Evolutionary conservation across 345 rosid genomes (phyloP).

Genomic region (Aquilaria malaccensis): DNA sequence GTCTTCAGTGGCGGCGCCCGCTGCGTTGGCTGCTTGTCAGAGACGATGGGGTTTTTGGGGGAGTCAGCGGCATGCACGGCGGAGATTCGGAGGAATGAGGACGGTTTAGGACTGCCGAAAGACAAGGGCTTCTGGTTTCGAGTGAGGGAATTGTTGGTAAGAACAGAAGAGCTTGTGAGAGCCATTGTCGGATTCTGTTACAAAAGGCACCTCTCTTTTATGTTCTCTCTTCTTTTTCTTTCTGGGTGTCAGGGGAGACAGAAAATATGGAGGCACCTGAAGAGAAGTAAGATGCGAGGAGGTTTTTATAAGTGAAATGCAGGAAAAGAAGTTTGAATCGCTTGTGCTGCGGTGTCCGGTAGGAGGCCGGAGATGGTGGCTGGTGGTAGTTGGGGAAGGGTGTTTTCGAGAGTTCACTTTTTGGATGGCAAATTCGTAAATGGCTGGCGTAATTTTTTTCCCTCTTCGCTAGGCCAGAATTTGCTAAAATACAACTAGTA

Average conservation of each 20-base stretch:
- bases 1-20: neutral
- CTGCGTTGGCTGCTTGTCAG: conserved; percentile 18
- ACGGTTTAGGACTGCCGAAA: conserved; percentile 11
- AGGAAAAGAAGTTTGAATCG: neutral
- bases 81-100: conserved; percentile 28
- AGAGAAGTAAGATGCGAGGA: neutral
- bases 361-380: conserved; percentile 14
- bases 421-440: neutral
- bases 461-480: neutral
- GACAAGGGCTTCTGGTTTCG: conserved; percentile 16
- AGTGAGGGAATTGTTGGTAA: conserved; percentile 26
- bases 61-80: conserved; percentile 55
- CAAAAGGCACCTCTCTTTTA: neutral
- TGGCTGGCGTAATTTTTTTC: too few species aligned
- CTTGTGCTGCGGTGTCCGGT: neutral
- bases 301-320: conserved; percentile 11
- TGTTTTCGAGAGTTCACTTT: neutral
- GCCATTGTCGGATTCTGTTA: conserved; percentile 14
- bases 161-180: conserved; percentile 27
- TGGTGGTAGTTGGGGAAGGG: conserved; percentile 8
- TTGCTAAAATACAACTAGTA: too few species aligned
- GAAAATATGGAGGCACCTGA: conserved; percentile 12
- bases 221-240: neutral
- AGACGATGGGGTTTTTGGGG: conserved; percentile 23
- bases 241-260: too few species aligned